phyloP scores from a whole-genome alignment of 1,284 basidiomycete species.

The Cystobasidium slooffiae region DNA sequence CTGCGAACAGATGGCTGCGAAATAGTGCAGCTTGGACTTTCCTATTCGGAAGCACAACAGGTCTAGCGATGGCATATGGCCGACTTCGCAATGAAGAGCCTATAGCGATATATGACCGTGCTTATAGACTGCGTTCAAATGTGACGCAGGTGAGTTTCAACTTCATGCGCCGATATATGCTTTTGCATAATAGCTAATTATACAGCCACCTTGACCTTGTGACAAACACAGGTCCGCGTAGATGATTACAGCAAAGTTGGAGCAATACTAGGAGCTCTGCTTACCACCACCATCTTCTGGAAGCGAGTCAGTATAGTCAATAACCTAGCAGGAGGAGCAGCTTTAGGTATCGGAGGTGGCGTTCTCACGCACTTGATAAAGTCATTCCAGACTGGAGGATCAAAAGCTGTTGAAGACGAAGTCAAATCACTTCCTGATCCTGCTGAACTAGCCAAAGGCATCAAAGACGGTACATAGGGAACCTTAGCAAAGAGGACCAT shows the following conservation, averaged over 20 bases:
- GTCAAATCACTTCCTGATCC: conserved; percentile 36
- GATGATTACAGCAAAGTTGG: conserved; percentile 43
- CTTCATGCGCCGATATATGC: no score
- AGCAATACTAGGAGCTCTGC: conserved; percentile 40
- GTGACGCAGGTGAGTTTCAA: conserved; percentile 12
- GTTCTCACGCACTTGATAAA: conserved; percentile 45
- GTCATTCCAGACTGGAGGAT: conserved; percentile 31
- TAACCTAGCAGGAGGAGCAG: conserved; percentile 45
- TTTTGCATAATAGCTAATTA: neutral
- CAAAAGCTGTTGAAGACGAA: conserved; percentile 34
- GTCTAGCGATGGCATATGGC: conserved; percentile 38
- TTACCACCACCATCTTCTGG: conserved; percentile 47
- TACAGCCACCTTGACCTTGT: neutral
- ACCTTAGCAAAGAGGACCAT: neutral
- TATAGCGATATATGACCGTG: conserved; percentile 39
- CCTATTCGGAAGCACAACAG: conserved; percentile 30
- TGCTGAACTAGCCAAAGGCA: conserved; percentile 33
- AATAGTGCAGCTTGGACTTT: conserved; percentile 42
- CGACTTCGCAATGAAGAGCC: conserved; percentile 38
- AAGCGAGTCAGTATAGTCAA: conserved; percentile 45
- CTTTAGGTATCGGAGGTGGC: conserved; percentile 48
- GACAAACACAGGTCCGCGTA: conserved; percentile 21
- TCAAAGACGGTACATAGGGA: conserved; percentile 28
- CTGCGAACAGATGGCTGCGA: conserved; percentile 39
- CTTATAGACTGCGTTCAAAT: conserved; percentile 28